Evolutionary conservation across 768 basidiomycete genomes (phyloP), one percentile per base, ranked within the genome.

Genomic region (Rhodosporidiobolus sp.): DNA sequence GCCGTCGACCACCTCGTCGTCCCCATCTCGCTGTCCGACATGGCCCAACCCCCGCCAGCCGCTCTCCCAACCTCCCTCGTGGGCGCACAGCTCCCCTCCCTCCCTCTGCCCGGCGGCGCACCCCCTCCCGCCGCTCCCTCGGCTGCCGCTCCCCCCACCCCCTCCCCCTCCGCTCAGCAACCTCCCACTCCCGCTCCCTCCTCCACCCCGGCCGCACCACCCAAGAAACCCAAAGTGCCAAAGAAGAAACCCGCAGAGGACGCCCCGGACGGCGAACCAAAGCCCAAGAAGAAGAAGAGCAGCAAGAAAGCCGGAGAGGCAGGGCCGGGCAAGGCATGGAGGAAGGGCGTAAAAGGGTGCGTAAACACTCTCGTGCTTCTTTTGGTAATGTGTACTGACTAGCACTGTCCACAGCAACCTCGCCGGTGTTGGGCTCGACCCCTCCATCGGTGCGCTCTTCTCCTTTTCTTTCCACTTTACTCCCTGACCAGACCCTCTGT

Each of bases 361-460:
- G 65, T 58, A 2, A 1, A n/a, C 62, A 20, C 17, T 22, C 28
- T 5, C 17, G 1, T 53, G 12, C 12, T 19, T 20, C 60, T 1
- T 16, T 1, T 30, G 28, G 28, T 4, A n/a, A n/a, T n/a, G n/a
- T 32, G 59, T 48, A 30, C 45, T 60, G 50, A 63, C 49, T 5
- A 34, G 34, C 3, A 9, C 28, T 26, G 6, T 20, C 46, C 17
- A 14, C 62, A 63, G 62, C 45, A 72, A 67, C 53, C 54, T 72
- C 19, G 70, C 65, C 6, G 70, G 70, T 12, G 66, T 67, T 26
- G 70, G 70, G 7, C 60, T 72, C 6, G 65, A 65, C 28, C 53
- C 50, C 2, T 30, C 45, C 12, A 26, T 62, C 30, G 69, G 63
- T 64, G 10, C 43, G 62, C n/a, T 16, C 49, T 3, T 28, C 28